A percentile compares a stretch with the other conserved stretches of the same genome.
phyloP scores from a whole-genome alignment of 2,329 filamentous ascomycete genomes.

The Sporothrix sp. region DNA sequence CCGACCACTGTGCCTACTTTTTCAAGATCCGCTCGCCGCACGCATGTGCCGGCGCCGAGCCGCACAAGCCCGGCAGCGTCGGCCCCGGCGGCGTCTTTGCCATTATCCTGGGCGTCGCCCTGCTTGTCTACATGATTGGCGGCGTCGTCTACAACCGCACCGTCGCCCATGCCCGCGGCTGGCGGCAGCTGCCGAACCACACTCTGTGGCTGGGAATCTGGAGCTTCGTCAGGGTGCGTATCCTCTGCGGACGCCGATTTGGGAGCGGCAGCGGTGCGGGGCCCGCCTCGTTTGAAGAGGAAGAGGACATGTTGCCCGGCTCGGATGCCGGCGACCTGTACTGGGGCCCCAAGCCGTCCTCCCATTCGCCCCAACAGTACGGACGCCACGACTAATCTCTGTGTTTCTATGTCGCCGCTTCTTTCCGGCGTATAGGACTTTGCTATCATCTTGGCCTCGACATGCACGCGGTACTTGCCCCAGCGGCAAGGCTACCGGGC shows the following conservation, averaged over 20 bases:
- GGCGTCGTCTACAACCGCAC: slow-evolving; percentile 94
- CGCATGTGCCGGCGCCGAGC: slow-evolving; percentile 61
- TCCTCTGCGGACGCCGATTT: slow-evolving; percentile 9
- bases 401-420: slow-evolving; percentile 18
- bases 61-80: slow-evolving; percentile 62
- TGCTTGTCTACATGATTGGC: slow-evolving; percentile 82
- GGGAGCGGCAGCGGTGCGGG: neutral
- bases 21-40: slow-evolving; percentile 84
- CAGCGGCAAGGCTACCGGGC: slow-evolving; percentile 57
- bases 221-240: slow-evolving; percentile 68
- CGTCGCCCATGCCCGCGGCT: slow-evolving; percentile 86
- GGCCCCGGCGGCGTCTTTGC: slow-evolving; percentile 71
- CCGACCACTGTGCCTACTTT: slow-evolving; percentile 89
- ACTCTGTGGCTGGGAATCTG: slow-evolving; percentile 82
- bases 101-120: slow-evolving; percentile 67
- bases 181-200: slow-evolving; percentile 93
- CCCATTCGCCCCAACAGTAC: neutral
- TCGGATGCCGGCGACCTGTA: slow-evolving; percentile 1
- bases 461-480: slow-evolving; percentile 57
- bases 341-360: slow-evolving; percentile 1
- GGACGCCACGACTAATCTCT: slow-evolving; percentile 18
- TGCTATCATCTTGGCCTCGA: slow-evolving; percentile 58
- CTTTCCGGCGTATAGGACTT: slow-evolving; percentile 39
- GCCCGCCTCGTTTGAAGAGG: neutral
- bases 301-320: neutral